phyloP scores from a whole-genome alignment of 768 basidiomycete species.

The Boletus vinaceobasis region DNA sequence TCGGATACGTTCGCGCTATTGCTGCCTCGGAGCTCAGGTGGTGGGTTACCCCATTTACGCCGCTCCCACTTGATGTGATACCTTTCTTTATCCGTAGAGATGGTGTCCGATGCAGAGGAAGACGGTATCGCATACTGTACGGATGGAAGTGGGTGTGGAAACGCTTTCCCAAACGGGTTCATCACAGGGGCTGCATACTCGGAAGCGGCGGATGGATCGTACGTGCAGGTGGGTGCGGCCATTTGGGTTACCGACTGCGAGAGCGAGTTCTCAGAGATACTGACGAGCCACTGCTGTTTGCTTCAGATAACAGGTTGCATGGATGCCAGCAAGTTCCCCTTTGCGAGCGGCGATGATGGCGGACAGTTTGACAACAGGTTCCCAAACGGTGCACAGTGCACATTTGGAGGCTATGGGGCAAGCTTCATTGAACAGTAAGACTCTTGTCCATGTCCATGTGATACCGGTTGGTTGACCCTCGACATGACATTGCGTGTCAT shows the following conservation, averaged over 20 bases:
- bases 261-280: neutral
- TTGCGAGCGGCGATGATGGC: conserved; percentile 37
- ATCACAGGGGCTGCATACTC: conserved; percentile 36
- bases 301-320: conserved; percentile 41
- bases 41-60: conserved; percentile 17
- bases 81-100: conserved; percentile 21
- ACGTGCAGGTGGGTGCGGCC: conserved; percentile 34
- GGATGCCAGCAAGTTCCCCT: conserved; percentile 29
- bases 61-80: neutral
- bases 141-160: conserved; percentile 27
- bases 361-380: conserved; percentile 51
- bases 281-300: neutral
- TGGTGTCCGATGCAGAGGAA: conserved; percentile 38
- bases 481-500: neutral
- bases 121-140: conserved; percentile 39
- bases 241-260: neutral
- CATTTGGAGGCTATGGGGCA: conserved; percentile 47
- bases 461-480: neutral
- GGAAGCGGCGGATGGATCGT: conserved; percentile 36
- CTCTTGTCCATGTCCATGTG: neutral
- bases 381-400: conserved; percentile 52
- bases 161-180: conserved; percentile 33
- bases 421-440: conserved; percentile 51
- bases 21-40: conserved; percentile 31
- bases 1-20: conserved; percentile 34